Conservation (phyloP, 805 yeast genomes). For the Candida chilensis region DNA sequence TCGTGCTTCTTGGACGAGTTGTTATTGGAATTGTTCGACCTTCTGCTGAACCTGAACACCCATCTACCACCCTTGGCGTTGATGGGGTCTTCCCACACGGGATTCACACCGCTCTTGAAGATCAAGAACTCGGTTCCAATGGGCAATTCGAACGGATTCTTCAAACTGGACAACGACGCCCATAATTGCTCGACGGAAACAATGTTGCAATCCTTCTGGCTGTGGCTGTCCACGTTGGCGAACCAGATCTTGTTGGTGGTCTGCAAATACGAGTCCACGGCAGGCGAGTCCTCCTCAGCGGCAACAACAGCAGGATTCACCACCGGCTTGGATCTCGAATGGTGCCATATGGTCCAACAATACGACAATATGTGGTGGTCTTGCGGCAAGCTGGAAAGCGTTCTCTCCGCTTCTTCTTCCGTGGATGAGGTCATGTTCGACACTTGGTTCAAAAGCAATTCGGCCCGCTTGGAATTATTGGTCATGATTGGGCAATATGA, state of each 20-base stretch:
- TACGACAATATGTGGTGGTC: constrained; percentile 31
- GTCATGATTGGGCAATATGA: too few relatives aligned
- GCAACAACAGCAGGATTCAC: constrained; percentile 6
- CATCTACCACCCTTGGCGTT: constrained; percentile 57
- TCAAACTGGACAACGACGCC: constrained; percentile 29
- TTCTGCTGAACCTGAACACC: constrained; percentile 41
- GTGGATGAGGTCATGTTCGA: too few relatives aligned
- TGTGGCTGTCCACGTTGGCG: constrained; percentile 12
- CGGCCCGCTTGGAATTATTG: too few relatives aligned
- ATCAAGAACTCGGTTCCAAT: constrained; percentile 45
- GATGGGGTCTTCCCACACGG: constrained; percentile 61
- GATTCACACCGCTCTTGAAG: constrained; percentile 51
- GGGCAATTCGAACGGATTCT: constrained; percentile 25
- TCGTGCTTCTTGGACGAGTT: too few relatives aligned
- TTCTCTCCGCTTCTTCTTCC: too few relatives aligned
- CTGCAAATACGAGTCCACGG: constrained; percentile 35
- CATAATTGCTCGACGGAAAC: constrained; percentile 47
- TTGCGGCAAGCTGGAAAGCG: too few relatives aligned
- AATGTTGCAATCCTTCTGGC: constrained; percentile 13
- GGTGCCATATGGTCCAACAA: constrained; percentile 44
- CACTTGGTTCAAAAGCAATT: too few relatives aligned
- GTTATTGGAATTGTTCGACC: constrained; percentile 8
- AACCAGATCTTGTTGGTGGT: constrained; percentile 34
- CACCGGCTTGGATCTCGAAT: constrained; percentile 18
- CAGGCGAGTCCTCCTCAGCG: constrained; percentile 8